Conservation (phyloP, 2,329 filamentous ascomycete genomes). For the Botrytis pseudocinerea region DNA sequence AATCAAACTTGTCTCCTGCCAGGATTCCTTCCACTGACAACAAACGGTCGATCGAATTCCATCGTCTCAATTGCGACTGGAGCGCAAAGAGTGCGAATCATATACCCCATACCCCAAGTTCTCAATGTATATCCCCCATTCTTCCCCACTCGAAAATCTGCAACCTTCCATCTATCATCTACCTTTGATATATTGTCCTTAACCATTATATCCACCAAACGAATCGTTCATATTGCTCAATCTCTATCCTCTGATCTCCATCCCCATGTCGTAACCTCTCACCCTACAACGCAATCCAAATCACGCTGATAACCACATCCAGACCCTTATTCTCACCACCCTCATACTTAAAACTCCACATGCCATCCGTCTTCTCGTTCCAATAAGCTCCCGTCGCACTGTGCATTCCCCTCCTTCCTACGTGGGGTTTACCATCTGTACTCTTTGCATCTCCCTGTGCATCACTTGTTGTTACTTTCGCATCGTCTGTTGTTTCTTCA, state of each 20-base stretch:
- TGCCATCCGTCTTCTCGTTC: constrained; percentile 88
- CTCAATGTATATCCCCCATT: constrained; percentile 17
- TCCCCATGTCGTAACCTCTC: background rate
- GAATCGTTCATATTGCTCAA: background rate
- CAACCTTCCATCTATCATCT: background rate
- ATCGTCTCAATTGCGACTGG: background rate
- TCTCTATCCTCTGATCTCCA: background rate
- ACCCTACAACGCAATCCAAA: constrained; percentile 60
- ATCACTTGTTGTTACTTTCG: constrained; percentile 57
- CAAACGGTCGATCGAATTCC: background rate
- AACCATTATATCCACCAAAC: background rate
- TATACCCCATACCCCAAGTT: constrained; percentile 17
- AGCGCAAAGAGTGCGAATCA: constrained; percentile 7
- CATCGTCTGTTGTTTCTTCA: constrained; percentile 42
- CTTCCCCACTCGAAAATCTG: constrained; percentile 12
- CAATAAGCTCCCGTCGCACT: constrained; percentile 82
- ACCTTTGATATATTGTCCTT: background rate
- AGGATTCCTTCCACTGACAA: constrained; percentile 13
- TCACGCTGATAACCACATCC: constrained; percentile 70
- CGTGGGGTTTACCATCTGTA: constrained; percentile 67
- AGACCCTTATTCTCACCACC: constrained; percentile 65
- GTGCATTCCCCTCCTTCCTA: constrained; percentile 88
- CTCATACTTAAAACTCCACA: constrained; percentile 88
- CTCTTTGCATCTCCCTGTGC: constrained; percentile 47
- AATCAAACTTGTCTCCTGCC: constrained; percentile 6